Base-by-base conservation (phyloP, 306 rosid genomes). In the Quercus berberidifolia region DNA sequence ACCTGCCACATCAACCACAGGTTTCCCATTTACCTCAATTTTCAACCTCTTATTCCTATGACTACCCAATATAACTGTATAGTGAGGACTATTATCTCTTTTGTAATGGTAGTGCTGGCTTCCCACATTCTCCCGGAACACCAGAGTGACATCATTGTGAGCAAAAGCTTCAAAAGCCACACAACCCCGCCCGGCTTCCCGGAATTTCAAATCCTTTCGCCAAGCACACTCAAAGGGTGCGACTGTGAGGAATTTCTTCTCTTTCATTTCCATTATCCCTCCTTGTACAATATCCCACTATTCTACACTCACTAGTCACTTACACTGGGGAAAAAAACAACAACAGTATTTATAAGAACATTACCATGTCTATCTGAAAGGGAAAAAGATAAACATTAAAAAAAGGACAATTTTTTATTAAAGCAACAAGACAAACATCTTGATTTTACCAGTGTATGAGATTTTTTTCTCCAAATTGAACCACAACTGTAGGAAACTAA, bases 181-280 rank as follows among this genome's bases (percentile, higher is more conserved):
- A 46, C 99, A 94, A 4, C 99, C 99, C 21, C 99, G 77, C 3
- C 99, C 99, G 0, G 97, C 91, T 90, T 94, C 97, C 51, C 90
- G 76, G 85, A 94, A 94, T 55, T 87, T 91, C 83, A 92, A 87
- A 79, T 91, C 99, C 81, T 87, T 89, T 18, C 86, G 85, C 99
- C 99, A 94, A 23, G 92, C 92, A 55, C 99, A 94, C 95, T 92
- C 95, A 5, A 94, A 92, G 9, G 97, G 99, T 17, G 99, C 91
- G 81, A 94, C 99, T 0, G 93, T 92, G 15, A 94, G 85, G 74
- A 87, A 84, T 58, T 83, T 80, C 41, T 82, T 83, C 80, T 87
- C 92, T 73, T 87, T 88, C 86, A 88, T 91, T 70, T 90, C 94
- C 86, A 86, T 80, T 86, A 57, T 80, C 76, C 76, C 75, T 64